Evolutionary conservation across 345 rosid species (phyloP).

Genomic region (Iberis pinnata): DNA sequence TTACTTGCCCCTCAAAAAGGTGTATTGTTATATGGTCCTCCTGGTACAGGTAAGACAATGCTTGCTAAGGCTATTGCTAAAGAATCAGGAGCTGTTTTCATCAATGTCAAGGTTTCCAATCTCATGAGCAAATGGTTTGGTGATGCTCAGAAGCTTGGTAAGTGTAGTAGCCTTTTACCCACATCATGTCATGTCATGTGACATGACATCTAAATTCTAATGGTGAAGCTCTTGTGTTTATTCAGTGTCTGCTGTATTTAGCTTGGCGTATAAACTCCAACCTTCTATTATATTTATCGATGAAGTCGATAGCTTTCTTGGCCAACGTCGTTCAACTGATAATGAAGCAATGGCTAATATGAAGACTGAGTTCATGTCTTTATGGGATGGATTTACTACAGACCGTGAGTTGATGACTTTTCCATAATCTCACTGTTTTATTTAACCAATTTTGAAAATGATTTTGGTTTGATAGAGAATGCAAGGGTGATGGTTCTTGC

Average conservation of each 20-base stretch:
- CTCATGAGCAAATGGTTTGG: constrained; percentile 99
- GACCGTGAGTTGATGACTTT: constrained; percentile 63
- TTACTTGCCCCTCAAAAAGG: constrained; percentile 94
- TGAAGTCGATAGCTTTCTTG: constrained; percentile 93
- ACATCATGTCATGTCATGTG: too few species aligned
- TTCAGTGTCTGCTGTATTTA: constrained; percentile 93
- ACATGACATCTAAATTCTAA: too few species aligned
- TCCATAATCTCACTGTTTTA: neutral
- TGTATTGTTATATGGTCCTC: constrained; percentile 88
- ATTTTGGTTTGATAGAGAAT: constrained; percentile 39
- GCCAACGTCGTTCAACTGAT: constrained; percentile 82
- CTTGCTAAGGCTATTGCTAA: constrained; percentile 94
- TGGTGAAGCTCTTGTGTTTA: constrained; percentile 4
- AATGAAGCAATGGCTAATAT: constrained; percentile 85
- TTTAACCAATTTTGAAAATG: neutral
- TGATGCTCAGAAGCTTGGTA: constrained; percentile 96
- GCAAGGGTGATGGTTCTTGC: constrained; percentile 98
- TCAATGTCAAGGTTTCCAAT: constrained; percentile 80
- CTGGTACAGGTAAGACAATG: constrained; percentile 98
- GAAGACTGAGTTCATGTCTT: constrained; percentile 99
- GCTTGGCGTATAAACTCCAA: constrained; percentile 89
- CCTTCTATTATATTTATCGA: constrained; percentile 93
- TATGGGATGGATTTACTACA: constrained; percentile 98
- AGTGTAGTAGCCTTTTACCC: too few species aligned
- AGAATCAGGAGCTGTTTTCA: constrained; percentile 92